Conservation (phyloP, 116 monocot species). For the Posidonia oceanica region DNA sequence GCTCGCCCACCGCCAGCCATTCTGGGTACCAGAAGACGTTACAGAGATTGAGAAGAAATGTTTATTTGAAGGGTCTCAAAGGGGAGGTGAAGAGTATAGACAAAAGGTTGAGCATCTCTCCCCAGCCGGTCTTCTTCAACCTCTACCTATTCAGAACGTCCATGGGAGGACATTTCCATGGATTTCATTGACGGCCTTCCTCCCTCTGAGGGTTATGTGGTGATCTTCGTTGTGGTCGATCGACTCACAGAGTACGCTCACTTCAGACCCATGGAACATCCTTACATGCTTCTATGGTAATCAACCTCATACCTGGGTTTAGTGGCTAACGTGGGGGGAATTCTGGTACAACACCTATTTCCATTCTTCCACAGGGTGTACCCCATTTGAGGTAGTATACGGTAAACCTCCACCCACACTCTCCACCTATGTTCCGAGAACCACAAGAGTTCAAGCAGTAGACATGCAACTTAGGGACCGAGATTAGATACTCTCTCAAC, state of each 20-base stretch:
- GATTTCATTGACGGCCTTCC: constrained; percentile 5
- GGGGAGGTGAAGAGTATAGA: background rate
- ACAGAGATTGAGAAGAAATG: background rate
- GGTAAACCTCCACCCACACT: too few species aligned
- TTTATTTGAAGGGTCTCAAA: background rate
- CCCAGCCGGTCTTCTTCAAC: background rate
- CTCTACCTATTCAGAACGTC: background rate
- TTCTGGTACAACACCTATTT: too few species aligned
- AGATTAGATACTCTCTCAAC: too few species aligned
- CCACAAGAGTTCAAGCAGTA: too few species aligned
- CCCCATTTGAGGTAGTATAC: too few species aligned
- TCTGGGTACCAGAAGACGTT: background rate
- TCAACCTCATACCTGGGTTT: background rate
- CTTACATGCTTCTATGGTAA: background rate
- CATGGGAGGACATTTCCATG: background rate
- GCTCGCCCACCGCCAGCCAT: background rate
- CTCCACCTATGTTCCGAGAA: too few species aligned
- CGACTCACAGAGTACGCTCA: background rate
- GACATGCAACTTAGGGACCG: too few species aligned
- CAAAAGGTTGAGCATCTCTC: background rate
- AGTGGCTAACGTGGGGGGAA: too few species aligned
- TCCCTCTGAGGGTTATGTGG: background rate
- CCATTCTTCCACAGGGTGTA: too few species aligned
- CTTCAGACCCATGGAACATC: background rate
- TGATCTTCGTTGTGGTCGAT: background rate